phyloP scores from a whole-genome alignment of 2,329 filamentous ascomycete genomes.

The Nothomitra cinnamomea region DNA sequence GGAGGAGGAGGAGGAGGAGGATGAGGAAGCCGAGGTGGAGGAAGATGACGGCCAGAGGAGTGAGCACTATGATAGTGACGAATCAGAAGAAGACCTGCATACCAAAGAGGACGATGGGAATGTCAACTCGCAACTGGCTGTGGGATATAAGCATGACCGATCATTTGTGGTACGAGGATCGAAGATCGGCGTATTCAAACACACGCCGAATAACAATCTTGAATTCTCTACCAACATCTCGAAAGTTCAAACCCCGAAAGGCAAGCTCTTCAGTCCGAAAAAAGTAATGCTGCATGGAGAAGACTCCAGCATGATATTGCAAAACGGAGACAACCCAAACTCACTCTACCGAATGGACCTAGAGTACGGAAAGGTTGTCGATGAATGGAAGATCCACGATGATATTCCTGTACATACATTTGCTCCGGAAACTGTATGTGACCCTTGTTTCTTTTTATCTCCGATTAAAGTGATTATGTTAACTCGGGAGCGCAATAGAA shows the following conservation, averaged over 20 bases:
- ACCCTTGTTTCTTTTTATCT: background rate
- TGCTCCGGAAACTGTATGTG: conserved; percentile 61
- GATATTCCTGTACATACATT: conserved; percentile 87
- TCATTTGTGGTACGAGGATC: conserved; percentile 94
- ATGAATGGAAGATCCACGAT: conserved; percentile 97
- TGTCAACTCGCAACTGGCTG: conserved; percentile 82
- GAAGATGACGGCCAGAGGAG: conserved; percentile 48
- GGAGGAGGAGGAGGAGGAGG: conserved; percentile 45
- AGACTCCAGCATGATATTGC: conserved; percentile 76
- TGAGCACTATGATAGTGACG: conserved; percentile 58
- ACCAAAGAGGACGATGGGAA: conserved; percentile 58
- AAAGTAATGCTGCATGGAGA: conserved; percentile 94
- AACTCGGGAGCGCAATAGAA: conserved; percentile 35
- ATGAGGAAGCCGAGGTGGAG: conserved; percentile 43
- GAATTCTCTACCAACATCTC: conserved; percentile 97
- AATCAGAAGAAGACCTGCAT: conserved; percentile 63
- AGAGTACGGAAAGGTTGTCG: conserved; percentile 92
- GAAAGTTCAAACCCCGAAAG: conserved; percentile 76
- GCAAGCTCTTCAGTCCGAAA: conserved; percentile 78
- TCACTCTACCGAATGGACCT: conserved; percentile 94
- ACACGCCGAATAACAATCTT: conserved; percentile 78
- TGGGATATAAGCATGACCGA: conserved; percentile 91
- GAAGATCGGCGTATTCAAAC: conserved; percentile 98
- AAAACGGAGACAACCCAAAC: conserved; percentile 69
- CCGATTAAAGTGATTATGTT: background rate